Base-by-base conservation (phyloP, 75 land plant genomes). In the Picea sitchensis region DNA sequence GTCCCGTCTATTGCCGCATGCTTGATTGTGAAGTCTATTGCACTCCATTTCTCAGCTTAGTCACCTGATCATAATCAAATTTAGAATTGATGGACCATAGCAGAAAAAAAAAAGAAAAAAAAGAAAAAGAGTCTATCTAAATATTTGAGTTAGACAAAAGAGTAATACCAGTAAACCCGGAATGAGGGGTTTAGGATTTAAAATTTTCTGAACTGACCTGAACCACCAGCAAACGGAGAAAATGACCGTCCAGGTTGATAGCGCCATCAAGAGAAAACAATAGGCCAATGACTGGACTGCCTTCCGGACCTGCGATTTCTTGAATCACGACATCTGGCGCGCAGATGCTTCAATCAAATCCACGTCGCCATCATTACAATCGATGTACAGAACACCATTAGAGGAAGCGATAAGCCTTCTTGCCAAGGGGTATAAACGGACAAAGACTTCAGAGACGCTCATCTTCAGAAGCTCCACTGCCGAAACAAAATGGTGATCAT, bases 1-100 rank as follows among this genome's bases (percentile, higher is more conserved):
- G 84, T 81, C 2, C 94, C 94, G 72, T 92, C 94, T 2, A 90
- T 81, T 64, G 86, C 67, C 7, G 88, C 87, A 75, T 92, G 94
- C 81, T 90, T 90, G 83, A 90, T 84, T 14, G 94, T 86, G 80
- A 85, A 88, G 8, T 85, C 94, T 0, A 92, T 30, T 30, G 87
- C 84, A 92, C 14, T 18, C 94, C 94, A 77, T 90, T 87, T 59
- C 75, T 86, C 20, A 92, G 83, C 87, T 88, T 87, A 5, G 94
- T 92, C 17, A 92, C 59, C 81, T 80, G 63, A 4, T 12, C 72
- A 63, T 21, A 63, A n/a, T n/a, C n/a, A n/a, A n/a, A n/a, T n/a
- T n/a, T n/a, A n/a, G n/a, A n/a, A n/a, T n/a, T n/a, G n/a, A n/a
- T n/a, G n/a, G n/a, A n/a, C n/a, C n/a, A n/a, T n/a, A n/a, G n/a